Conservation (phyloP, 768 basidiomycete genomes). For the Mycena vitilis region DNA sequence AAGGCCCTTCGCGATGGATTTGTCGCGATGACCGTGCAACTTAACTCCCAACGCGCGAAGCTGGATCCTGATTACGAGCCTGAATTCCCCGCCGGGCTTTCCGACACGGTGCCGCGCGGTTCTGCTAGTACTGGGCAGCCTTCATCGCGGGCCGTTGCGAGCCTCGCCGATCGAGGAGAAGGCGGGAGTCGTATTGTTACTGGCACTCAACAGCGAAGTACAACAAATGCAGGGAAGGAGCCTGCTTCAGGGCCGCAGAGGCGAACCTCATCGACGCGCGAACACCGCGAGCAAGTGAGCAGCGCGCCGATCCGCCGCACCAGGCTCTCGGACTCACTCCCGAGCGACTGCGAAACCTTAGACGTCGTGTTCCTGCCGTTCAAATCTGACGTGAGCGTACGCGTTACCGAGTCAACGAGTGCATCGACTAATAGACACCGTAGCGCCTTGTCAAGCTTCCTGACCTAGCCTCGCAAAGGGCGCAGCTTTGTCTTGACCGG, state of each 20-base stretch:
- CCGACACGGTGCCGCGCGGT: neutral
- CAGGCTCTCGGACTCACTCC: conserved; percentile 2
- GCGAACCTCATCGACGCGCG: conserved; percentile 14
- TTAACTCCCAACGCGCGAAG: conserved; percentile 2
- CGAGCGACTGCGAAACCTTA: conserved; percentile 15
- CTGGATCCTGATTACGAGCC: conserved; percentile 14
- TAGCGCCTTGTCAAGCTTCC: conserved; percentile 9
- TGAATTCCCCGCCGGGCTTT: conserved; percentile 9
- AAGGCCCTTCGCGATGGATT: conserved; percentile 1
- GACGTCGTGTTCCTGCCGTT: conserved; percentile 27
- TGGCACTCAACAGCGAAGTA: neutral
- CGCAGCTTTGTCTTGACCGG: neutral
- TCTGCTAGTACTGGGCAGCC: neutral
- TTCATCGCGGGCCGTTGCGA: conserved; percentile 1
- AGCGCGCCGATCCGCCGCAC: neutral
- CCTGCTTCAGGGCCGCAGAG: conserved; percentile 26
- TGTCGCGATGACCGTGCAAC: neutral
- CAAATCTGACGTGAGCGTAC: conserved; percentile 7
- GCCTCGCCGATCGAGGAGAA: neutral
- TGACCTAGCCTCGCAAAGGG: neutral
- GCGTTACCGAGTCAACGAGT: too few species aligned
- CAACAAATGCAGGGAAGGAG: neutral
- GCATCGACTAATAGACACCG: neutral
- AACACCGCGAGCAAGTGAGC: conserved; percentile 6
- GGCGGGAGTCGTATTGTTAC: neutral